Evolutionary conservation across 75 land plant genomes (phyloP).

Genomic region (Ceratopteris richardii): DNA sequence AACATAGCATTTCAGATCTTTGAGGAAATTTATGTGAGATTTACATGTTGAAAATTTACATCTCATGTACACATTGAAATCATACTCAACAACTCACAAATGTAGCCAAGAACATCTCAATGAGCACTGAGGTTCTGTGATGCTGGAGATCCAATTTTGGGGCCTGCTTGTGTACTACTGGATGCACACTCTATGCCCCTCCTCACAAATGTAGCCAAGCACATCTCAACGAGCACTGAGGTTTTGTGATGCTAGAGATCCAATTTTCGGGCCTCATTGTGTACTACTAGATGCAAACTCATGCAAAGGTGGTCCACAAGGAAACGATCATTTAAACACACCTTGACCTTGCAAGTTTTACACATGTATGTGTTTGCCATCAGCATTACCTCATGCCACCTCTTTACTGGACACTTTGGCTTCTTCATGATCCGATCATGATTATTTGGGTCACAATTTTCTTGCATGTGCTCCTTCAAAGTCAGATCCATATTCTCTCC

Average conservation of each 20-base stretch:
- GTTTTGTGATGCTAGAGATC: no score
- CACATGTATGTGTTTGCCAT: conserved; percentile 56
- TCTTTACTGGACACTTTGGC: conserved; percentile 54
- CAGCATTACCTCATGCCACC: conserved; percentile 66
- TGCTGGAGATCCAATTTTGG: conserved; percentile 1
- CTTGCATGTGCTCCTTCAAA: conserved; percentile 40
- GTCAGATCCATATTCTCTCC: conserved; percentile 29
- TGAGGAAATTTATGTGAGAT: no score
- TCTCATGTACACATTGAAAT: no score
- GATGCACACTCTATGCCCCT: conserved; percentile 11
- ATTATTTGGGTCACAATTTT: conserved; percentile 57
- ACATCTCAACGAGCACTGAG: no score
- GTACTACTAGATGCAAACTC: no score
- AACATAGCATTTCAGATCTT: no score
- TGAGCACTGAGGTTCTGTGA: background rate
- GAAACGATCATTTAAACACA: conserved; percentile 70
- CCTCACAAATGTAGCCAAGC: no score
- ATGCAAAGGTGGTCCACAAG: conserved; percentile 63
- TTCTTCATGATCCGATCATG: conserved; percentile 40
- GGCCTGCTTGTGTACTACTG: background rate
- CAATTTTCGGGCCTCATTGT: no score
- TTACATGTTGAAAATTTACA: no score
- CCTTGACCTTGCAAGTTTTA: conserved; percentile 46
- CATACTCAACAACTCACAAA: no score
- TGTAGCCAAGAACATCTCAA: no score